Percentiles rank a stretch among this genome's conserved stretches.
phyloP scores from a whole-genome alignment of 495 filamentous ascomycete genomes.

The Hyaloscypha hepaticicola region DNA sequence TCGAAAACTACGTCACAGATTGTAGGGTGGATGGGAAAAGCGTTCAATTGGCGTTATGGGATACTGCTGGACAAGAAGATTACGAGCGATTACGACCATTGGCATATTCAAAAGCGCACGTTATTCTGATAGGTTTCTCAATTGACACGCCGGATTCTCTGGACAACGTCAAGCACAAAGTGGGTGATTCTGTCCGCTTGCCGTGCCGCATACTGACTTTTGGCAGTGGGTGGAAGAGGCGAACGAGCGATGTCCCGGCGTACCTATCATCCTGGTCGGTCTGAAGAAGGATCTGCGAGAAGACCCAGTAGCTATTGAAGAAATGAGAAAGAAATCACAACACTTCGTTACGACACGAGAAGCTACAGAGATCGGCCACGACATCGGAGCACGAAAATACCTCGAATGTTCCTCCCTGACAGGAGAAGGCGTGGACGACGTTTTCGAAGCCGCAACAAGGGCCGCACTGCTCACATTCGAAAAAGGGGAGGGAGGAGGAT shows the following conservation, averaged over 20 bases:
- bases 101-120: slow-evolving; percentile 96
- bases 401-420: slow-evolving; percentile 95
- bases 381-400: slow-evolving; percentile 92
- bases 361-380: slow-evolving; percentile 74
- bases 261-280: slow-evolving; percentile 95
- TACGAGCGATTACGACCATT: slow-evolving; percentile 94
- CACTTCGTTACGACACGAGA: slow-evolving; percentile 80
- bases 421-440: slow-evolving; percentile 98
- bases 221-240: slow-evolving; percentile 94
- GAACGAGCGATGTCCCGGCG: slow-evolving; percentile 85
- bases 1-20: slow-evolving; percentile 99
- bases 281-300: slow-evolving; percentile 97
- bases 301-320: slow-evolving; percentile 89
- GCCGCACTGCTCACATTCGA: slow-evolving; percentile 93
- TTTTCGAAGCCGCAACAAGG: slow-evolving; percentile 95
- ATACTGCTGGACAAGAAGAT: slow-evolving; percentile 99
- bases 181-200: slow-evolving; percentile 35
- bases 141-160: slow-evolving; percentile 95
- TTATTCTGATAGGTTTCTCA: slow-evolving; percentile 94
- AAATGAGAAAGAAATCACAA: slow-evolving; percentile 93
- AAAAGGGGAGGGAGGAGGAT: slow-evolving; percentile 76
- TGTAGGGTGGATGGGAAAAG: slow-evolving; percentile 97
- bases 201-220: not conserved
- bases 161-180: slow-evolving; percentile 98
- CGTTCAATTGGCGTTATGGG: slow-evolving; percentile 97